Evolutionary conservation across 768 basidiomycete genomes (phyloP), one percentile per base, ranked within the genome.

Genomic region (Leccinellum luteum): DNA sequence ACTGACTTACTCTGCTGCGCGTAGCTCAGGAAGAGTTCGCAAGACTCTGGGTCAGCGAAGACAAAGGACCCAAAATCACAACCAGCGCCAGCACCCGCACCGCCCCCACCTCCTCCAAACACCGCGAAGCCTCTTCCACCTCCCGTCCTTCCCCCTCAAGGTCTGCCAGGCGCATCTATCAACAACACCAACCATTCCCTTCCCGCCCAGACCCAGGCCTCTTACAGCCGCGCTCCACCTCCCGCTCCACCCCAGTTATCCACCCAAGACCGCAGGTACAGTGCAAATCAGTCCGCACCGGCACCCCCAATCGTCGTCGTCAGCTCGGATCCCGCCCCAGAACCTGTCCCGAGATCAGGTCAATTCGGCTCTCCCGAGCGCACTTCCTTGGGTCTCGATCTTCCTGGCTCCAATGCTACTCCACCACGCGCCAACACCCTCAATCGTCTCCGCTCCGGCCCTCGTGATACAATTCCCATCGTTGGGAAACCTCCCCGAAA

Each of bases 401-500:
- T 79, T 55, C 64, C 69, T 21, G 71, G 75, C 19, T 61, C 66
- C 17, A 78, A 72, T 68, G 75, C 78, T 10, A 81, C 81, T 1
- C 87, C 86, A 21, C 88, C 90, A 30, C 83, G 90, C 54, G 79
- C 84, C 41, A 84, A 80, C 44, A 78, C 89, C 12, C 76, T 91
- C 62, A 86, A 83, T 66, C 86, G 92, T 64, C 83, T 93, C 54
- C 83, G 91, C 58, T 82, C 86, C 44, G 85, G 85, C 17, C 93
- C 94, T 54, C 97, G 94, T 75, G 97, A 98, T 73, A 98, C 93
- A 45, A 98, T 98, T 57, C 94, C 96, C 45, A 91, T 96, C 66
- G 87, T 92, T 14, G 94, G 94, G 31, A 98, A 98, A 69, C 94
- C 94, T 21, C 94, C 97, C 25, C 86, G 96, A 66, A 99, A 98